Percentiles rank a stretch among this genome's conserved stretches.
phyloP scores from a whole-genome alignment of 1,284 basidiomycete species.

The Rhodotorula glutinis region DNA sequence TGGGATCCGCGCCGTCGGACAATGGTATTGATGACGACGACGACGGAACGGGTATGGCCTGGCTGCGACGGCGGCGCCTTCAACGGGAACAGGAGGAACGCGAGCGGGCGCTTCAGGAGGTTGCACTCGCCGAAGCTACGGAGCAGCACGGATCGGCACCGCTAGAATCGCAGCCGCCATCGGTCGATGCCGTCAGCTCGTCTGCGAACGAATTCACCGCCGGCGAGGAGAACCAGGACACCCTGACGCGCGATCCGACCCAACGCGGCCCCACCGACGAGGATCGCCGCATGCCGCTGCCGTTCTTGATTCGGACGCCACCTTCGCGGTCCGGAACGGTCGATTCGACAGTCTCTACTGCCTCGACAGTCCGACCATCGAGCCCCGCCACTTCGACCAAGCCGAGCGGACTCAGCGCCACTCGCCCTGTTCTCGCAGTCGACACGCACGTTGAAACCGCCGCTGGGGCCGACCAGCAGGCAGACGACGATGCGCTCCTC shows the following conservation, averaged over 20 bases:
- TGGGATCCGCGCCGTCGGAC: background rate
- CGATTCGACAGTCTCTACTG: slow-evolving; percentile 27
- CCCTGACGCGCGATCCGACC: slow-evolving; percentile 1
- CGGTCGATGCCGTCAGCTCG: background rate
- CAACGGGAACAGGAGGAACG: slow-evolving; percentile 32
- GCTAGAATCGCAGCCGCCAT: no score
- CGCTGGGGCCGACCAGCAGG: background rate
- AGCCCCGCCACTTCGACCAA: background rate
- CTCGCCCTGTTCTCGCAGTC: slow-evolving; percentile 3
- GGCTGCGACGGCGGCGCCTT: slow-evolving; percentile 39
- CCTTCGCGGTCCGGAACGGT: slow-evolving; percentile 13
- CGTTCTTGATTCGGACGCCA: background rate
- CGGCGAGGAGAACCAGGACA: slow-evolving; percentile 1
- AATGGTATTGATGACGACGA: slow-evolving; percentile 33
- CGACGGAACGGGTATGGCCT: slow-evolving; percentile 43
- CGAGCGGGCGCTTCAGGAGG: slow-evolving; percentile 18
- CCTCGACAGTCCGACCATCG: slow-evolving; percentile 21
- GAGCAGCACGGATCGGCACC: no score
- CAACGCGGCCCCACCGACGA: background rate
- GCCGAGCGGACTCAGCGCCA: slow-evolving; percentile 8
- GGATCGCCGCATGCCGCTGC: background rate
- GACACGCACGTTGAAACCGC: background rate
- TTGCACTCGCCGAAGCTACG: background rate
- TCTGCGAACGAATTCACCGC: background rate
- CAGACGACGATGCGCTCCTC: background rate